Conservation (phyloP, 345 rosid genomes). For the Hibiscus trionum region DNA sequence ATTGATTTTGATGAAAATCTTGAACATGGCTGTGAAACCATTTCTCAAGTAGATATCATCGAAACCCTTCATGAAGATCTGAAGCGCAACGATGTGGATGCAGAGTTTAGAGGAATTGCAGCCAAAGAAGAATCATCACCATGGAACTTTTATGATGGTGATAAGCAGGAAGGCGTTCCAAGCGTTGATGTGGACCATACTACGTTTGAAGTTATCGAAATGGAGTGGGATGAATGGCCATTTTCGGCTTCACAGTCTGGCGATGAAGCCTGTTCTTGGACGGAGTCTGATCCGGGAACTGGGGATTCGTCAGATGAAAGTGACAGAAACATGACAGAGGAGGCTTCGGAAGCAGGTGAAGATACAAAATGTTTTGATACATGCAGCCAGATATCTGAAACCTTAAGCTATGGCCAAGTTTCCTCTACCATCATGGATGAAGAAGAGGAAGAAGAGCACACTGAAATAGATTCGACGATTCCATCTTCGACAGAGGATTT, state of each 20-base stretch:
- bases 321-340: conserved; percentile 11
- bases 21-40: background rate
- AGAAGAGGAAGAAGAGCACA: conserved; percentile 6
- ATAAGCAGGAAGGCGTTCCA: conserved; percentile 14
- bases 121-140: conserved; percentile 12
- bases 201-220: conserved; percentile 26
- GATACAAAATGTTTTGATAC: conserved; percentile 24
- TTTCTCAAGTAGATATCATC: background rate
- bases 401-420: conserved; percentile 12
- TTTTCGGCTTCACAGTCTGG: conserved; percentile 17
- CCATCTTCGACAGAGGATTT: conserved; percentile 7
- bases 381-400: conserved; percentile 7
- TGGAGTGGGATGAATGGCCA: conserved; percentile 46
- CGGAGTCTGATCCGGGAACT: conserved; percentile 16
- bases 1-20: conserved; percentile 21
- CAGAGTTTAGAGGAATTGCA: conserved; percentile 2
- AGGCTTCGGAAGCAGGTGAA: conserved; percentile 24
- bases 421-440: conserved; percentile 19
- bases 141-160: conserved; percentile 9
- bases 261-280: conserved; percentile 12
- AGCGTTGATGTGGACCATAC: conserved; percentile 15
- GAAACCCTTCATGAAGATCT: conserved; percentile 9
- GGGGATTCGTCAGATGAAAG: conserved; percentile 14
- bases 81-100: conserved; percentile 6
- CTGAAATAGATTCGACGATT: conserved; percentile 9